Percentiles rank a stretch among this genome's conserved stretches.
Conservation (phyloP, 805 yeast genomes). For the Saturnispora serradocipensis region DNA sequence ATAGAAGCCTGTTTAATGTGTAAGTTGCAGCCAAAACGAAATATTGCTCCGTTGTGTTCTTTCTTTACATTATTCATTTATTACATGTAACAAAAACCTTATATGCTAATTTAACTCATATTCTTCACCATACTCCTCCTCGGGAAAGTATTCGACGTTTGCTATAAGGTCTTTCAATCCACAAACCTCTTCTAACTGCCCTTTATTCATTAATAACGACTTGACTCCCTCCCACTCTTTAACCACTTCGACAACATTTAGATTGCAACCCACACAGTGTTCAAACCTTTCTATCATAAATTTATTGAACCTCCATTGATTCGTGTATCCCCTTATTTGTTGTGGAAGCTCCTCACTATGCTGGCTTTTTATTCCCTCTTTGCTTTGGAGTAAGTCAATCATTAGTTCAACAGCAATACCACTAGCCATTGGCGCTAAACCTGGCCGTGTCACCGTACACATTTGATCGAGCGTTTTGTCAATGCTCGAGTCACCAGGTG, state of each 20-base stretch:
- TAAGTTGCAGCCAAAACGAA: too few relatives aligned
- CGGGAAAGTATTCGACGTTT: constrained; percentile 44
- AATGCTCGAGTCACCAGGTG: constrained; percentile 81
- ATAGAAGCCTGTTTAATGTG: too few relatives aligned
- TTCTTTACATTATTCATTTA: neutral
- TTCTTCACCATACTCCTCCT: constrained; percentile 30
- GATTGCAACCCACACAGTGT: constrained; percentile 83
- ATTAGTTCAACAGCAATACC: constrained; percentile 79
- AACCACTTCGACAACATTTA: constrained; percentile 44
- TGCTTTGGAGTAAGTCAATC: constrained; percentile 42
- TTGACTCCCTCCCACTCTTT: constrained; percentile 69
- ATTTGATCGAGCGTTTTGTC: constrained; percentile 91
- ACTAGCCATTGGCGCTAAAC: constrained; percentile 83
- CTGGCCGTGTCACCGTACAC: constrained; percentile 98
- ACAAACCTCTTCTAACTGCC: constrained; percentile 64
- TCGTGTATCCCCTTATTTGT: constrained; percentile 82
- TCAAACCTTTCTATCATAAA: constrained; percentile 64
- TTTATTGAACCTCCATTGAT: constrained; percentile 52
- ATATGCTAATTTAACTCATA: constrained; percentile 20
- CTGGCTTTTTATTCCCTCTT: neutral
- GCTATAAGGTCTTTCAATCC: constrained; percentile 71
- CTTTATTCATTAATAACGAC: constrained; percentile 55
- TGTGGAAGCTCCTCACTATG: constrained; percentile 46
- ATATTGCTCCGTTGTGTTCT: too few relatives aligned
- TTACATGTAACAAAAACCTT: neutral